These are phyloP conservation scores for Ceratobasidium sp. DNA, from an alignment of 1,284 basidiomycete genomes.

Conservation along the genomic window DNA sequence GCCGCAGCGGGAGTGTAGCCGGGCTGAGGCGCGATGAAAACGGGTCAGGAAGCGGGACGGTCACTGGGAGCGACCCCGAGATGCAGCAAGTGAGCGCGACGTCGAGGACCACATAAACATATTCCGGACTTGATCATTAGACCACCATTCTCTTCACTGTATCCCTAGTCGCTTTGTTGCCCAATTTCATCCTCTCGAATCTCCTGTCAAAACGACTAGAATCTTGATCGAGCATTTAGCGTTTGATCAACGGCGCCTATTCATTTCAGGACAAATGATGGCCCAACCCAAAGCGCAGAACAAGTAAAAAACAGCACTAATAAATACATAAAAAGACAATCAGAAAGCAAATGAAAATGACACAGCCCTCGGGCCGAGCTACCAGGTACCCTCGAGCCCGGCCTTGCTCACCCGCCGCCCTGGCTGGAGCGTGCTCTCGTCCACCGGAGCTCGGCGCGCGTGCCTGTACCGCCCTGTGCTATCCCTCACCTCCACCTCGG, in stretches of 20 bases:
- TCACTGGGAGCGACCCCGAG: constrained; percentile 7
- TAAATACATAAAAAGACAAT: constrained; percentile 37
- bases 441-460: constrained; percentile 83
- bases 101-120: background rate
- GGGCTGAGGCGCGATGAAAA: background rate
- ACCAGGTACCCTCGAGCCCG: constrained; percentile 74
- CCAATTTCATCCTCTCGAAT: background rate
- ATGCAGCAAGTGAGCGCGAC: constrained; percentile 14
- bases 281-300: background rate
- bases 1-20: background rate
- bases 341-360: constrained; percentile 19
- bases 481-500: constrained; percentile 89
- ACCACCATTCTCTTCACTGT: background rate
- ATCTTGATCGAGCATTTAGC: constrained; percentile 7
- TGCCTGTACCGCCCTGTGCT: constrained; percentile 85
- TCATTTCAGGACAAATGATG: background rate
- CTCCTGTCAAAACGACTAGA: background rate
- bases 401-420: constrained; percentile 89
- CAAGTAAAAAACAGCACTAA: constrained; percentile 14
- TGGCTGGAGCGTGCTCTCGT: constrained; percentile 87
- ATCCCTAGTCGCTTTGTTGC: background rate
- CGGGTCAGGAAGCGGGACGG: background rate
- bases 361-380: constrained; percentile 28
- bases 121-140: too few species aligned
- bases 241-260: background rate